Base-by-base conservation (phyloP, 1,139 yeast genomes). In the Wickerhamomyces sp. region DNA sequence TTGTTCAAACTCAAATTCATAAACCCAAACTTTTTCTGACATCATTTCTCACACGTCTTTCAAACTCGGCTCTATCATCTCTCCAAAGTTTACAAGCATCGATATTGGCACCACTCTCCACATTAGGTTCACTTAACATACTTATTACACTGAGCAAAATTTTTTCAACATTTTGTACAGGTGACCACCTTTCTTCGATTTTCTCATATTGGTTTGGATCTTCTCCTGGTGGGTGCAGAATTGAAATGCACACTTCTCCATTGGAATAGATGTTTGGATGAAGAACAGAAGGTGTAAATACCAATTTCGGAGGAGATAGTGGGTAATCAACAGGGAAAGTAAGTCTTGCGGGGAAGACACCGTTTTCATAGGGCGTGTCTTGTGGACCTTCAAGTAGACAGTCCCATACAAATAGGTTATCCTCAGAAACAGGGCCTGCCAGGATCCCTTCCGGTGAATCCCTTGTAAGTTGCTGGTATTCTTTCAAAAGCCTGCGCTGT, bases 161-260 rank as follows among this genome's bases (percentile, higher is more conserved):
- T 72, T 91, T 91, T 62, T 91, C 98, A 19, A 91, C 89, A 54
- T 95, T 85, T 58, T 91, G 98, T 29, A 91, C 91, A 0, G 98
- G 98, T 7, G 95, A 84, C 98, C 98, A 91, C 45, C 98, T 70
- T 61, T 91, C 98, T 46, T 89, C 93, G 0, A 97, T 95, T 23
- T 86, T 62, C 58, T 91, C 98, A 61, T 91, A 91, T 70, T 83
- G 89, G 58, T 88, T 78, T 18, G 98, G 97, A 59, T 91, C 98
- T 52, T 89, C 95, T 11, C 98, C 98, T 1, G 97, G 95, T 2
- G 96, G 78, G 57, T 91, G 98, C 45, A 91, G 68, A 41, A 91
- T 91, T 17, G 96, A 87, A 37, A 91, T 91, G 60, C 98, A 91
- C 7, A 91, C 98, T 19, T 86, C 87, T 3, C 98, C 98, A 57